Conservation (phyloP, 257 asterid species). For the Petrea volubilis region DNA sequence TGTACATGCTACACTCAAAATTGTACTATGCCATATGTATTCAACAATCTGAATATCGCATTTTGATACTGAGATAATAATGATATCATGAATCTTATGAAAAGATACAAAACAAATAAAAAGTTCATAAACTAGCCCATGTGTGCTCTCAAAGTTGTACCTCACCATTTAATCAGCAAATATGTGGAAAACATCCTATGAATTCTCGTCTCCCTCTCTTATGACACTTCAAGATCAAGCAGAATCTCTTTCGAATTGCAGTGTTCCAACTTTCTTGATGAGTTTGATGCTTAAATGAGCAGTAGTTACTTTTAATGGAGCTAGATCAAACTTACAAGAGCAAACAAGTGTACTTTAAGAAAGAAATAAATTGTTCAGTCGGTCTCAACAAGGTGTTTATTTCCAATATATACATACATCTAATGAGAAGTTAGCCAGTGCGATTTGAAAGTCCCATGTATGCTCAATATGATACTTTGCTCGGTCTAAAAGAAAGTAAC, state of each 20-base stretch:
- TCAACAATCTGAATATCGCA: too few species aligned
- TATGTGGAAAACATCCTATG: neutral
- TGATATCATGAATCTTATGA: neutral
- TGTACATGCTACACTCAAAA: too few species aligned
- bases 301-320: neutral
- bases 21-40: too few species aligned
- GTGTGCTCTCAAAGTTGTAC: neutral
- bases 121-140: too few species aligned
- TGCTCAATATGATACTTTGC: neutral
- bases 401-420: neutral
- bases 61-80: neutral
- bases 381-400: neutral
- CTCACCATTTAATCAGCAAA: neutral
- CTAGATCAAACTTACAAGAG: constrained; percentile 2
- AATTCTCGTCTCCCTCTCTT: neutral
- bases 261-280: neutral
- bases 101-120: neutral
- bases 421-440: neutral
- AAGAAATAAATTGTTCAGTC: neutral
- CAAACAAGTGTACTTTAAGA: neutral
- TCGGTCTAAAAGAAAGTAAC: neutral
- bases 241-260: neutral
- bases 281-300: neutral
- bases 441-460: neutral
- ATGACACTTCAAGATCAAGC: constrained; percentile 13